Evolutionary conservation across 805 yeast species (phyloP).

Genomic region (Debaryomyces maramus): DNA sequence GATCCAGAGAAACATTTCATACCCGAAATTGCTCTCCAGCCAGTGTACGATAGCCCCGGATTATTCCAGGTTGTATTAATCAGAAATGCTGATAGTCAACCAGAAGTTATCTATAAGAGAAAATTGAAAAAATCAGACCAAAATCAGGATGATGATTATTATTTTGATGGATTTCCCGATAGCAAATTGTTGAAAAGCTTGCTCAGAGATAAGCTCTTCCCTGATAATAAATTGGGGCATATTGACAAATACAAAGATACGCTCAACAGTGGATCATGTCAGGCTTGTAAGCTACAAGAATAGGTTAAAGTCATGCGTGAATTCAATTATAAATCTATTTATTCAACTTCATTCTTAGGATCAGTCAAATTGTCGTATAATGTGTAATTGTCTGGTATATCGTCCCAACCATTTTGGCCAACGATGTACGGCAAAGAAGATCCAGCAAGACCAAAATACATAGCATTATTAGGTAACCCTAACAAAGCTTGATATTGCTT

Average conservation of each 20-base stretch:
- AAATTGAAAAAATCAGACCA: slow-evolving; percentile 41
- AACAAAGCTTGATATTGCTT: slow-evolving; percentile 55
- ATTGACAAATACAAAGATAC: slow-evolving; percentile 43
- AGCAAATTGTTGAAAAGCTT: slow-evolving; percentile 72
- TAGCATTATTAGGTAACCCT: slow-evolving; percentile 51
- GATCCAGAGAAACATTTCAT: slow-evolving; percentile 30
- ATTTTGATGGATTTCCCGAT: slow-evolving; percentile 81
- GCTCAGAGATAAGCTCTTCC: slow-evolving; percentile 60
- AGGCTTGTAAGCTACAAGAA: slow-evolving; percentile 2
- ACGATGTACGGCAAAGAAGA: slow-evolving; percentile 57
- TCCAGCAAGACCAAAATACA: slow-evolving; percentile 45
- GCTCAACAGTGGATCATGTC: slow-evolving; percentile 4
- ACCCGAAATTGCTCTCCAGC: slow-evolving; percentile 39
- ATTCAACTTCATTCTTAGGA: slow-evolving; percentile 9
- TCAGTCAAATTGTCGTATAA: slow-evolving; percentile 17
- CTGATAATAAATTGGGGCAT: slow-evolving; percentile 60
- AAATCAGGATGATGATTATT: slow-evolving; percentile 27
- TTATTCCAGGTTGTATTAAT: slow-evolving; percentile 20
- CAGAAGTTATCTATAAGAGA: slow-evolving; percentile 48
- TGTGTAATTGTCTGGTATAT: slow-evolving; percentile 7
- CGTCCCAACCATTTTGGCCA: slow-evolving; percentile 46
- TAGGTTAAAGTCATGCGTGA: slow-evolving; percentile 1
- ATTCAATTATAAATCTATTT: slow-evolving; percentile 10
- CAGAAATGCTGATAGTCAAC: slow-evolving; percentile 2
- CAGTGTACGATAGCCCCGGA: slow-evolving; percentile 25